Conservation (phyloP, 345 rosid species). For the Murraya koenigii region DNA sequence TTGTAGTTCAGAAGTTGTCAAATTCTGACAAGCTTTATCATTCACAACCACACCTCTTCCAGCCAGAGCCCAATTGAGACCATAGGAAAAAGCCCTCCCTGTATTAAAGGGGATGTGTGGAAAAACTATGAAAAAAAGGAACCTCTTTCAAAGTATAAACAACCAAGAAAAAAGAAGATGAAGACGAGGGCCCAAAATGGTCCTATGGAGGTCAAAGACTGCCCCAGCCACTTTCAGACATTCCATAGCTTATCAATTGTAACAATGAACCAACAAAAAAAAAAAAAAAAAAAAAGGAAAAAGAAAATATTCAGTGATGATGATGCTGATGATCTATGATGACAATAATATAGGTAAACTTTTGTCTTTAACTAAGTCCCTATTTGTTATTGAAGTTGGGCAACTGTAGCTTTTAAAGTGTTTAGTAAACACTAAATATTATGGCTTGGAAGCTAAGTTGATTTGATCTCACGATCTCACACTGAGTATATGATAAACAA, state of each 20-base stretch:
- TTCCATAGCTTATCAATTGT: no score
- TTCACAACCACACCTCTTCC: slow-evolving; percentile 33
- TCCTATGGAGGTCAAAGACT: no score
- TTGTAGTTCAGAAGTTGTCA: slow-evolving; percentile 26
- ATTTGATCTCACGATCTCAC: no score
- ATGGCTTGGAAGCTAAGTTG: no score
- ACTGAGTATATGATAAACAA: no score
- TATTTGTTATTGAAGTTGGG: no score
- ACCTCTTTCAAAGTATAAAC: neutral
- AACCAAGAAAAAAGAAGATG: no score
- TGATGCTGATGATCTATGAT: neutral
- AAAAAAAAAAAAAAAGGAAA: neutral
- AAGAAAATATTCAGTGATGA: neutral
- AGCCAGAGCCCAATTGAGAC: slow-evolving; percentile 36
- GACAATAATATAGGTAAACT: neutral
- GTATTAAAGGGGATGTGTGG: neutral
- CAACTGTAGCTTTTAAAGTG: no score
- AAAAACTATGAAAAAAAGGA: neutral
- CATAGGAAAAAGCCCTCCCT: slow-evolving; percentile 24
- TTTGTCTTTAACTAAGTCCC: neutral
- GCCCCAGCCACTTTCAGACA: no score
- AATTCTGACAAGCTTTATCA: slow-evolving; percentile 32
- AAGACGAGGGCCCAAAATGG: no score
- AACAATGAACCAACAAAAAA: neutral
- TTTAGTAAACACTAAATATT: no score